Base-by-base conservation (phyloP, 768 basidiomycete genomes). In the Peribolospora baueri region DNA sequence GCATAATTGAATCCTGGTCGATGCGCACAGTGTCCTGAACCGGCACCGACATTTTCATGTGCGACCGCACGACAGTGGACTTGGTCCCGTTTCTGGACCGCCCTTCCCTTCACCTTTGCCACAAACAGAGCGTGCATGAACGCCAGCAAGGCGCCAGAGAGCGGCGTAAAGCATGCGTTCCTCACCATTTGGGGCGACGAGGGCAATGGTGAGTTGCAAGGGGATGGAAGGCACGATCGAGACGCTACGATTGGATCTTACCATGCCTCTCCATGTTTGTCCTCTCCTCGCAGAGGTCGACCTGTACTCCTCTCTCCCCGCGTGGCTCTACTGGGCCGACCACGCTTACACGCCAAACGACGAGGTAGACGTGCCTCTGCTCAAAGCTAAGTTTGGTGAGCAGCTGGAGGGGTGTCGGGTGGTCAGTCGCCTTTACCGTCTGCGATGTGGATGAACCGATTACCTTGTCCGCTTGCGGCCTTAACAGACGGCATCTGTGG, bases 171-270 rank as follows among this genome's bases (percentile, higher is more conserved):
- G 48, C 53, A 56, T 36, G 25, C 4, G 3, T 45, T 6, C 1
- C 25, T 3, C 2, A 3, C 57, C 0, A 61, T 59, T 42, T 62
- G 61, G 61, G 61, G 61, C n/a, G 61, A 62, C 54, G 61, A 62
- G 25, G 61, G 61, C 4, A 61, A 61, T 51, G 61, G 25, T 25
- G 25, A 25, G 25, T 25, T 25, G 25, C 25, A 25, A 25, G 25
- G 25, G 25, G 25, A 25, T 25, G 25, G 25, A 25, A 25, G 25
- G 25, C 25, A 25, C 25, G 25, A 25, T 25, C 25, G 25, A 25
- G 25, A 25, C 25, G 25, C 25, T 25, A 25, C 25, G 25, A 25
- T 25, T 25, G 25, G 25, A 25, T 25, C 25, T 25, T 1, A 25
- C 25, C 25, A 25, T 25, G 25, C 25, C 25, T 25, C 25, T 25